Conservation (phyloP, 225 moss, liverwort and hornwort species). For the Pseudisothecium myosuroides region DNA sequence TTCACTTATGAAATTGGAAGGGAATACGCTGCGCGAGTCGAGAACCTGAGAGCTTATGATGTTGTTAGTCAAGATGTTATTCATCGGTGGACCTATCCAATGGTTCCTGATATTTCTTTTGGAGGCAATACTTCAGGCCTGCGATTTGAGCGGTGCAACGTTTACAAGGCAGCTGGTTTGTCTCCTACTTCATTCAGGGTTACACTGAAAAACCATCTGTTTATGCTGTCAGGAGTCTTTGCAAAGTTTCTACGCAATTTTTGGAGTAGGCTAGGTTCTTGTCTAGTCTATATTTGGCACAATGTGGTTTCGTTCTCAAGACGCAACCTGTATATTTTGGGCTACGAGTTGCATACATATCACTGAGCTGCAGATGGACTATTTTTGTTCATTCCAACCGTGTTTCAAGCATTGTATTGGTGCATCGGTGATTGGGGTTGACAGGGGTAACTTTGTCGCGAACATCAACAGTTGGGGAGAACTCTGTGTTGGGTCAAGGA, state of each 20-base stretch:
- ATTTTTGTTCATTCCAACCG: background rate
- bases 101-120: constrained; percentile 90
- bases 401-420: background rate
- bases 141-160: constrained; percentile 78
- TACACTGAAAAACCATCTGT: background rate
- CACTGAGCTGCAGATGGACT: background rate
- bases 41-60: constrained; percentile 85
- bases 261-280: background rate
- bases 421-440: background rate
- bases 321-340: background rate
- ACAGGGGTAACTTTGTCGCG: constrained; percentile 72
- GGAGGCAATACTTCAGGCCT: constrained; percentile 54
- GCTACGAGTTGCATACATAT: background rate
- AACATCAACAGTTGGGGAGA: constrained; percentile 77
- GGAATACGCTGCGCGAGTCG: constrained; percentile 93
- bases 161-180: constrained; percentile 88
- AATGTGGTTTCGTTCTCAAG: background rate
- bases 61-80: constrained; percentile 94
- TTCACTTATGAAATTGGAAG: constrained; percentile 75
- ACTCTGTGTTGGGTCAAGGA: constrained; percentile 72
- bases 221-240: background rate
- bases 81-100: constrained; percentile 89
- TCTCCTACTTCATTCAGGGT: background rate
- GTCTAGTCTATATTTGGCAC: background rate
- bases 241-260: background rate